phyloP scores from a whole-genome alignment of 2,329 filamentous ascomycete genomes.

The Raffaelea albimanens region DNA sequence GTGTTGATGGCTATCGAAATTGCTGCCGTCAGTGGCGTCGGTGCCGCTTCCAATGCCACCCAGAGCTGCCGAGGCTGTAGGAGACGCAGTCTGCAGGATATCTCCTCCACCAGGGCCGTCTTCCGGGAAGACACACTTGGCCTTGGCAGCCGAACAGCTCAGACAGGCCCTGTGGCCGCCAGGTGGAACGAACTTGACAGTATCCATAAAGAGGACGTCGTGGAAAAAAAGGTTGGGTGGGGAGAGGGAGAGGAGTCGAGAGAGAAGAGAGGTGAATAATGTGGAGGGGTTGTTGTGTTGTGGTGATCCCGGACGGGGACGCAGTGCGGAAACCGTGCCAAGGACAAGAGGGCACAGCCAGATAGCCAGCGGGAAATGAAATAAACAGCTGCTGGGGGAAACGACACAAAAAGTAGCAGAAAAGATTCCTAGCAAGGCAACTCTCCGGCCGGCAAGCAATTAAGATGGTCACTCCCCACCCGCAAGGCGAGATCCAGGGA shows the following conservation, averaged over 20 bases:
- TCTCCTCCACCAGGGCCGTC: constrained; percentile 6
- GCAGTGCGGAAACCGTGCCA: too few relatives aligned
- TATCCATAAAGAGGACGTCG: constrained; percentile 8
- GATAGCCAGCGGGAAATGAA: too few relatives aligned
- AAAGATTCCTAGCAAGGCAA: too few relatives aligned
- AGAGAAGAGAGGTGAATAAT: neutral
- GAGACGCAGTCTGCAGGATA: neutral
- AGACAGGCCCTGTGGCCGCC: constrained; percentile 17
- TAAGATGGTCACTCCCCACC: too few relatives aligned
- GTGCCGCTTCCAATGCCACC: neutral
- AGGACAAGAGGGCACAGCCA: too few relatives aligned
- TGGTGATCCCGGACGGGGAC: too few relatives aligned
- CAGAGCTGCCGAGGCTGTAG: neutral
- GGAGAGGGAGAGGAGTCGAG: neutral
- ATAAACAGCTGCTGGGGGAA: too few relatives aligned
- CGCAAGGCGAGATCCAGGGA: too few relatives aligned
- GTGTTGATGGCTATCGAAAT: neutral
- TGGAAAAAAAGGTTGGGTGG: neutral
- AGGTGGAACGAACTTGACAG: constrained; percentile 16
- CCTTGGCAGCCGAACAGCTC: constrained; percentile 15
- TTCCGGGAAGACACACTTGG: constrained; percentile 16
- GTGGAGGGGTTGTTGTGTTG: neutral
- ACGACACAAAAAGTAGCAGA: too few relatives aligned
- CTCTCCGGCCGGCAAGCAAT: too few relatives aligned
- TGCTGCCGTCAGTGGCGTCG: neutral